Percentiles rank a stretch among this genome's conserved stretches.
Evolutionary conservation across 1,284 basidiomycete genomes (phyloP).

Genomic region (Singerocomus inundabilis): DNA sequence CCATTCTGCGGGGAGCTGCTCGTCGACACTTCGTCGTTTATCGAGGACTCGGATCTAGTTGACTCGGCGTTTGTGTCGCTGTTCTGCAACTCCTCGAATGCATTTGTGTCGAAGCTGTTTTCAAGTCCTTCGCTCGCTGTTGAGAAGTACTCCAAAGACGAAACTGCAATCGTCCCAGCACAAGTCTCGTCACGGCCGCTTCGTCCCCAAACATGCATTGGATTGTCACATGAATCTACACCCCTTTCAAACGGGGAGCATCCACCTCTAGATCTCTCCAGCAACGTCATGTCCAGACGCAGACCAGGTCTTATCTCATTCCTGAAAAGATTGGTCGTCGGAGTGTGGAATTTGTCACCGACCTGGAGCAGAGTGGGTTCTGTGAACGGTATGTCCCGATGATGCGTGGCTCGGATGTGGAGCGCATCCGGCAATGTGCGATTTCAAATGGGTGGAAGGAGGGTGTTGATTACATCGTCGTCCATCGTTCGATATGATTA

Average conservation of each 20-base stretch:
- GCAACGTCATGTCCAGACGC: conserved; percentile 77
- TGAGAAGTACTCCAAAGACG: conserved; percentile 82
- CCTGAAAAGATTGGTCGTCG: conserved; percentile 71
- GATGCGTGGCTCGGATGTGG: conserved; percentile 62
- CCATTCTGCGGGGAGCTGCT: conserved; percentile 78
- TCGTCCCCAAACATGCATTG: conserved; percentile 51
- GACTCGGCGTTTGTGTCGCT: conserved; percentile 87
- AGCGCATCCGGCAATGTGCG: conserved; percentile 69
- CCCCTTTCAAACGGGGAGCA: conserved; percentile 43
- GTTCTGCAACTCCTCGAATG: conserved; percentile 72
- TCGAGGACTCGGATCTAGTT: conserved; percentile 83
- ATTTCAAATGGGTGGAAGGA: conserved; percentile 74
- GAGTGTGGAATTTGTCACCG: conserved; percentile 66
- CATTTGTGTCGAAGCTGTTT: conserved; percentile 85
- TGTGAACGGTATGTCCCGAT: conserved; percentile 76
- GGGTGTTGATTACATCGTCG: conserved; percentile 68
- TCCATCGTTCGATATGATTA: conserved; percentile 72
- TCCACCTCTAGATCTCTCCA: too few relatives aligned
- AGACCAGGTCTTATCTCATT: conserved; percentile 73
- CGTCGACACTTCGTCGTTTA: conserved; percentile 72
- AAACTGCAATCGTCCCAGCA: conserved; percentile 79
- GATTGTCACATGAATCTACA: conserved; percentile 31
- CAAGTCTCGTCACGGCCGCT: conserved; percentile 79
- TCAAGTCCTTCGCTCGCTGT: conserved; percentile 80
- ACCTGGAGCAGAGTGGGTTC: conserved; percentile 65